phyloP scores from a whole-genome alignment of 306 rosid species.

The Pyrus bretschneideri region DNA sequence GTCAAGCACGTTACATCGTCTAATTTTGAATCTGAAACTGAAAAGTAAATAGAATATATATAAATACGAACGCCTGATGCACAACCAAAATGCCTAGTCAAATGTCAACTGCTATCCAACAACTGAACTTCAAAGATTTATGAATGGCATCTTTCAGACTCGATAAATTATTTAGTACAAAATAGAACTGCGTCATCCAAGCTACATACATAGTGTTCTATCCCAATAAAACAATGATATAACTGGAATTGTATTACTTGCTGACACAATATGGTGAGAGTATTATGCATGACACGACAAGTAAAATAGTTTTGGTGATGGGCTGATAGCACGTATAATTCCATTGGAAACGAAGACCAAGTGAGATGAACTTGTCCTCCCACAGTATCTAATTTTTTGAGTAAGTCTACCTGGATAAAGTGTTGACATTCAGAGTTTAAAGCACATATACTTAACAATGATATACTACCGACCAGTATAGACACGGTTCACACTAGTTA shows the following conservation, averaged over 20 bases:
- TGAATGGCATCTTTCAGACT: background rate
- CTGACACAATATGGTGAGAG: background rate
- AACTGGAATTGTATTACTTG: no score
- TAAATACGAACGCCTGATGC: background rate
- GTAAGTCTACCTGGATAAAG: no score
- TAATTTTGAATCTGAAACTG: conserved; percentile 33
- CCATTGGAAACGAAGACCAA: background rate
- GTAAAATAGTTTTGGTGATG: background rate
- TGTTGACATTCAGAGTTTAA: no score
- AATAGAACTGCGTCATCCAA: background rate
- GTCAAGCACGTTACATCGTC: conserved; percentile 29
- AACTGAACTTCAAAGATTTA: background rate
- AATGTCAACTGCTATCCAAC: background rate
- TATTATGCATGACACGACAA: background rate
- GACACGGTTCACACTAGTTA: background rate
- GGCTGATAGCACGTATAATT: background rate
- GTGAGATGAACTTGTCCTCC: no score
- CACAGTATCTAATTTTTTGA: no score
- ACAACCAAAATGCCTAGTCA: background rate
- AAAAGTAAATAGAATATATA: background rate
- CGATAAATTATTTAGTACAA: background rate
- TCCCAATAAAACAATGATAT: background rate
- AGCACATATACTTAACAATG: no score
- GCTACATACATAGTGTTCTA: background rate
- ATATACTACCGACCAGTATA: background rate